phyloP scores from a whole-genome alignment of 805 yeast genomes.

The Danielozyma ontarioensis region DNA sequence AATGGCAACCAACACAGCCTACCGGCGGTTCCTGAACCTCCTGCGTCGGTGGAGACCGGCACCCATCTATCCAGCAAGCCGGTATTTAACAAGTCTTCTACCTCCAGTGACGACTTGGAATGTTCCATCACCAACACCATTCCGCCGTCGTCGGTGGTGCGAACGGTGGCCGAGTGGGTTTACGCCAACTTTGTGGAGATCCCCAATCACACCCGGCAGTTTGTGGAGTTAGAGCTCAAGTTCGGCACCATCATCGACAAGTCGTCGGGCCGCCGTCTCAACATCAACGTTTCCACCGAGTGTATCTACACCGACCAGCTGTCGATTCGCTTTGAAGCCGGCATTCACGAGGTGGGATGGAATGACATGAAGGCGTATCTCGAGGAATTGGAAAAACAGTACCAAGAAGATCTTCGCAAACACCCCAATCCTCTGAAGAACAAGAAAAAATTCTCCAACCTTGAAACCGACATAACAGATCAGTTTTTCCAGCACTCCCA shows the following conservation, averaged over 20 bases:
- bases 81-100: constrained; percentile 26
- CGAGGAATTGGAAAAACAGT: constrained; percentile 47
- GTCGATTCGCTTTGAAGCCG: constrained; percentile 58
- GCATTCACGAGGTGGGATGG: constrained; percentile 59
- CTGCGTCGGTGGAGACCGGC: neutral
- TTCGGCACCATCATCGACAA: constrained; percentile 69
- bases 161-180: constrained; percentile 84
- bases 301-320: constrained; percentile 53
- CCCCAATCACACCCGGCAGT: constrained; percentile 46
- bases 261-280: constrained; percentile 54
- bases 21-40: neutral
- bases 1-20: neutral
- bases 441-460: constrained; percentile 50
- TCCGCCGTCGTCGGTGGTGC: constrained; percentile 75
- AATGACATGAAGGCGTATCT: constrained; percentile 51
- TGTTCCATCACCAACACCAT: constrained; percentile 67
- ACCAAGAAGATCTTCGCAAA: constrained; percentile 36
- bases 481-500: constrained; percentile 56
- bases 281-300: constrained; percentile 65
- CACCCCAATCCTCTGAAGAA: constrained; percentile 16
- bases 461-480: constrained; percentile 62
- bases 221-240: constrained; percentile 68
- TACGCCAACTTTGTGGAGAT: constrained; percentile 74
- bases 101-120: constrained; percentile 33
- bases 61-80: constrained; percentile 6